phyloP scores from a whole-genome alignment of 192 early-diverging fungal species.

The Mortierella claussenii region DNA sequence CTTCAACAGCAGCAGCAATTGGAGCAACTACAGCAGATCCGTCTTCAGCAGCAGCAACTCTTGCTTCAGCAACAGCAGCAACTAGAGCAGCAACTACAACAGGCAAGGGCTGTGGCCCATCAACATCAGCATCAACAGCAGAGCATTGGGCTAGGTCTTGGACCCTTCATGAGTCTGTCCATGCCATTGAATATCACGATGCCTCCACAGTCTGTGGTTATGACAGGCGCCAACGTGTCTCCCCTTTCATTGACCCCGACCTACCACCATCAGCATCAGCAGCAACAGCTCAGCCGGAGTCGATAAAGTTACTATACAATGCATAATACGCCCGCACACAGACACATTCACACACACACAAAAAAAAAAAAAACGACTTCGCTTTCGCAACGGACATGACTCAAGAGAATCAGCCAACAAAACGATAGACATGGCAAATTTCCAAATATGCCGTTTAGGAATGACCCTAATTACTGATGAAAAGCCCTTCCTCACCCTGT shows the following conservation, averaged over 20 bases:
- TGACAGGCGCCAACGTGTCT: background rate
- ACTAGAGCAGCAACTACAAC: slow-evolving; percentile 26
- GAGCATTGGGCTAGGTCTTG: slow-evolving; percentile 18
- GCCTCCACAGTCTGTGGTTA: background rate
- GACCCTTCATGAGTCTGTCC: background rate
- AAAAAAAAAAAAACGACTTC: background rate
- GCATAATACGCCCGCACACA: too few relatives aligned
- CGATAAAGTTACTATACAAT: background rate
- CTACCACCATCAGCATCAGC: background rate
- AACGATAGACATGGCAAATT: too few relatives aligned
- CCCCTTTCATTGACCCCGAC: background rate
- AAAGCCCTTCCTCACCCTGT: too few relatives aligned
- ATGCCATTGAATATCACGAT: background rate
- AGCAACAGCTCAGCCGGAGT: background rate
- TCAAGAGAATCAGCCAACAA: too few relatives aligned
- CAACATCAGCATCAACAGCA: slow-evolving; percentile 11
- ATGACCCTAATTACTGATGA: too few relatives aligned
- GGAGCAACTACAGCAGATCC: slow-evolving; percentile 41
- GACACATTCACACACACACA: background rate
- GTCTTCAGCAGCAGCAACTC: slow-evolving; percentile 28
- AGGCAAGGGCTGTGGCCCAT: slow-evolving; percentile 4
- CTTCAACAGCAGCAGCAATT: slow-evolving; percentile 29
- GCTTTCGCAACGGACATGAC: background rate
- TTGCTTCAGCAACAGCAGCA: slow-evolving; percentile 31
- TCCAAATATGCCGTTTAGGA: too few relatives aligned